Evolutionary conservation across 495 filamentous ascomycete genomes (phyloP).

Genomic region (Staphylotrichum tortipilum): DNA sequence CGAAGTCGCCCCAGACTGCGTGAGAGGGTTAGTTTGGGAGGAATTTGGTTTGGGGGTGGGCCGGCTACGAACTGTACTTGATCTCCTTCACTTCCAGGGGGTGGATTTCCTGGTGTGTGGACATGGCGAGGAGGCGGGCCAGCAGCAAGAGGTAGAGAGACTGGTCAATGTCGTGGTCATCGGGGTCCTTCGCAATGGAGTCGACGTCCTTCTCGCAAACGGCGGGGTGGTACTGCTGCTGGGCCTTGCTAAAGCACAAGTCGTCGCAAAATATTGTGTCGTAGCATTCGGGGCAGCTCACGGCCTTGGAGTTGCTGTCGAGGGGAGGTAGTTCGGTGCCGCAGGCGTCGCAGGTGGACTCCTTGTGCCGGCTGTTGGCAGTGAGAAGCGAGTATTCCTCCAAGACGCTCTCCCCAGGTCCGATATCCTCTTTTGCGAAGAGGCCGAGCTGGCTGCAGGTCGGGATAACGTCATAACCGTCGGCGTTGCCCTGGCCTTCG

Average conservation of each 20-base stretch:
- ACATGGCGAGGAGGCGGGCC: conserved; percentile 73
- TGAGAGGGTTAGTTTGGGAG: neutral
- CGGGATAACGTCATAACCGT: conserved; percentile 39
- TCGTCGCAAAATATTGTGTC: conserved; percentile 82
- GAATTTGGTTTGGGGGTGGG: neutral
- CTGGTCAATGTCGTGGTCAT: conserved; percentile 60
- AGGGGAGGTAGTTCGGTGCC: conserved; percentile 64
- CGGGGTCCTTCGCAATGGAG: conserved; percentile 69
- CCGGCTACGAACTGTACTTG: conserved; percentile 75
- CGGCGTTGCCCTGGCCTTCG: conserved; percentile 33
- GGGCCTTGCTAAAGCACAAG: conserved; percentile 62
- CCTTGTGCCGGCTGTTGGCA: conserved; percentile 71
- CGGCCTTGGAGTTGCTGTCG: conserved; percentile 33
- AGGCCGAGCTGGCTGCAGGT: conserved; percentile 71
- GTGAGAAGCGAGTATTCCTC: conserved; percentile 72
- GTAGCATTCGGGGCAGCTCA: conserved; percentile 64
- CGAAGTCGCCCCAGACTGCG: conserved; percentile 68
- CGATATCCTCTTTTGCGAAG: conserved; percentile 76
- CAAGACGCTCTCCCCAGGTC: conserved; percentile 66
- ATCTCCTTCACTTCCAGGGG: conserved; percentile 76
- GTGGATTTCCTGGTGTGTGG: conserved; percentile 70
- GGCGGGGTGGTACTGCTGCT: conserved; percentile 69
- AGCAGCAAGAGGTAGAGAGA: conserved; percentile 74
- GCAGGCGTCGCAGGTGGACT: conserved; percentile 78
- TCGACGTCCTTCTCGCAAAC: conserved; percentile 81